Evolutionary conservation across 345 rosid genomes (phyloP), one percentile per base, ranked within the genome.

Genomic region (Leavenworthia alabamica): DNA sequence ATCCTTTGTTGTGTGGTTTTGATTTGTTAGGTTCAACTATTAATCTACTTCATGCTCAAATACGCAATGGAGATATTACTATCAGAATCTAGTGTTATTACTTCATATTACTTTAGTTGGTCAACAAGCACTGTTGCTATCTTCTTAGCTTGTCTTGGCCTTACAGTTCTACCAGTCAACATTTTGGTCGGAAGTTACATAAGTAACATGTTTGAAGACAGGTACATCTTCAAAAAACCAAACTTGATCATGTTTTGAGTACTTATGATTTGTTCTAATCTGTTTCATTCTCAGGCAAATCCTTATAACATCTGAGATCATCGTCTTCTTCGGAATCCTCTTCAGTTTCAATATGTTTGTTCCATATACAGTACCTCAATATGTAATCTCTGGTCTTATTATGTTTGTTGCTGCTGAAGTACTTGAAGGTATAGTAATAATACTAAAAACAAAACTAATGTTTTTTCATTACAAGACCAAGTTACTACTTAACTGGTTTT

Each of bases 41-140:
- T 94, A 77, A 94, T 94, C 80, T 94, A 94, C 74, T 94, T 90
- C 80, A 94, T 94, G 97, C 95, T 94, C 60, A 94, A 90, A 52
- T 94, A 90, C 32, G 96, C 78, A 0, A 88, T 90, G 95, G 99
- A 94, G 81, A 73, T 90, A 75, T 63, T 94, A 67, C 77, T 94
- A 13, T 90, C 99, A 1, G 99, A 94, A 63, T 94, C 99, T 7
- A 90, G 99, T 58, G 99, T 94, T 8, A 5, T 90, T 64, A 87
- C 97, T 27, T 52, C 90, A 11, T 90, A 90, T 81, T 94, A 94
- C 76, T 94, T 94, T 23, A 22, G 68, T 4, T 94, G 99, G 97
- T 65, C 89, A 31, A 90, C 99, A 24, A 75, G 87, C 67, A 14
- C 81, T 0, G 99, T 94, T 57, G 92, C 99, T 35, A 75, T 88